phyloP scores from a whole-genome alignment of 2,329 filamentous ascomycete genomes.

The Fusarium sp. region DNA sequence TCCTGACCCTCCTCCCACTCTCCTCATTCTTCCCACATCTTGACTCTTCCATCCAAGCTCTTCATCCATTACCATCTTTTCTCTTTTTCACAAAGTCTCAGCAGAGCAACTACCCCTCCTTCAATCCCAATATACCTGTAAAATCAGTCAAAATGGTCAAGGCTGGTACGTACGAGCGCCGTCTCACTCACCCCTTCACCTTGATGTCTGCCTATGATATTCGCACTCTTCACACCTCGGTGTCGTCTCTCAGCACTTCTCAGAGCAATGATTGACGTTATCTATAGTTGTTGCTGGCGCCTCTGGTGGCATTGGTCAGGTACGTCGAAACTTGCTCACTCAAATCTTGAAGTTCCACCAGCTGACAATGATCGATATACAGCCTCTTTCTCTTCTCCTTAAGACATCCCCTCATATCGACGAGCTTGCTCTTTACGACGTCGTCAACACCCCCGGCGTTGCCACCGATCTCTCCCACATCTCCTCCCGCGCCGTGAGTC shows the following conservation, averaged over 20 bases:
- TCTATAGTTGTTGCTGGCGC: slow-evolving; percentile 84
- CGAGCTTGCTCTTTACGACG: slow-evolving; percentile 97
- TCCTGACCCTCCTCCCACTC: slow-evolving; percentile 6
- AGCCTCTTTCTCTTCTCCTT: slow-evolving; percentile 96
- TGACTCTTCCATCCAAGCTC: slow-evolving; percentile 10
- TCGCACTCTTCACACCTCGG: neutral
- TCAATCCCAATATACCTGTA: slow-evolving; percentile 16
- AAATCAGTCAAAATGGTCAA: slow-evolving; percentile 62
- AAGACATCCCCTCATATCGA: slow-evolving; percentile 89
- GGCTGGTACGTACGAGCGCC: slow-evolving; percentile 58
- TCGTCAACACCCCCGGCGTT: slow-evolving; percentile 97
- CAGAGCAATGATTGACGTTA: slow-evolving; percentile 9
- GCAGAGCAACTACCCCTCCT: neutral
- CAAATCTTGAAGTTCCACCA: slow-evolving; percentile 14
- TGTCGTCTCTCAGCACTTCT: neutral
- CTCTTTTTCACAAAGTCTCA: slow-evolving; percentile 1
- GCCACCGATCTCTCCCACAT: slow-evolving; percentile 97
- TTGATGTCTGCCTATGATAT: neutral
- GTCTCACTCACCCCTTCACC: slow-evolving; percentile 35
- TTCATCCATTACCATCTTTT: slow-evolving; percentile 4
- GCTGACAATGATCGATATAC: slow-evolving; percentile 15
- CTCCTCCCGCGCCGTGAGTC: slow-evolving; percentile 79
- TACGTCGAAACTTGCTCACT: slow-evolving; percentile 51
- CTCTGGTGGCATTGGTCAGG: slow-evolving; percentile 98
- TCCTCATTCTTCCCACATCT: slow-evolving; percentile 11